Conservation (phyloP, 768 basidiomycete species). For the Podaxis sp. region DNA sequence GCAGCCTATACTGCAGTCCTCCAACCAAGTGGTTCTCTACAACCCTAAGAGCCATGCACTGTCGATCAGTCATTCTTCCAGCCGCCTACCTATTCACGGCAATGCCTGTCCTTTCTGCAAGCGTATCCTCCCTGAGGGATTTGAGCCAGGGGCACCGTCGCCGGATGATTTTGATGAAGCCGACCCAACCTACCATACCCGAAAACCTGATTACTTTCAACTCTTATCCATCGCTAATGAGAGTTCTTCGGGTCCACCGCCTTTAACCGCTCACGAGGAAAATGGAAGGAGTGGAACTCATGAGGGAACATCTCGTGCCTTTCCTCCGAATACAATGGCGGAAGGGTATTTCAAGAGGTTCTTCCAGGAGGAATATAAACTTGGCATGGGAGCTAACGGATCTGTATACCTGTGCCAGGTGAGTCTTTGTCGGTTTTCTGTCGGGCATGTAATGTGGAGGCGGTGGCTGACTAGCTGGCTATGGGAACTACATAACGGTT, state of each 20-base stretch:
- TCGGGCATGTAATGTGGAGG: background rate
- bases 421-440: slow-evolving; percentile 17
- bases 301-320: slow-evolving; percentile 33
- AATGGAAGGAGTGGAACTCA: background rate
- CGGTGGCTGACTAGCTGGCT: slow-evolving; percentile 65
- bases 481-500: background rate
- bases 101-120: slow-evolving; percentile 75
- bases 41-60: slow-evolving; percentile 84
- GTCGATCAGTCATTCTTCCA: slow-evolving; percentile 49
- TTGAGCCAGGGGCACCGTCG: slow-evolving; percentile 27
- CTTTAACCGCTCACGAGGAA: slow-evolving; percentile 27
- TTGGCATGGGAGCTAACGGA: slow-evolving; percentile 96
- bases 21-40: slow-evolving; percentile 86
- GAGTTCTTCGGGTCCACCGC: slow-evolving; percentile 52
- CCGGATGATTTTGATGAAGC: slow-evolving; percentile 30
- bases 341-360: slow-evolving; percentile 93
- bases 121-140: slow-evolving; percentile 51
- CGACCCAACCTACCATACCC: slow-evolving; percentile 45
- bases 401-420: slow-evolving; percentile 89
- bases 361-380: slow-evolving; percentile 84
- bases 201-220: slow-evolving; percentile 80
- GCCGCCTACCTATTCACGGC: slow-evolving; percentile 22
- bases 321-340: slow-evolving; percentile 75
- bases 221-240: slow-evolving; percentile 75
- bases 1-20: slow-evolving; percentile 81